Base-by-base conservation (phyloP, 768 basidiomycete genomes). In the Phylloporus sp. region DNA sequence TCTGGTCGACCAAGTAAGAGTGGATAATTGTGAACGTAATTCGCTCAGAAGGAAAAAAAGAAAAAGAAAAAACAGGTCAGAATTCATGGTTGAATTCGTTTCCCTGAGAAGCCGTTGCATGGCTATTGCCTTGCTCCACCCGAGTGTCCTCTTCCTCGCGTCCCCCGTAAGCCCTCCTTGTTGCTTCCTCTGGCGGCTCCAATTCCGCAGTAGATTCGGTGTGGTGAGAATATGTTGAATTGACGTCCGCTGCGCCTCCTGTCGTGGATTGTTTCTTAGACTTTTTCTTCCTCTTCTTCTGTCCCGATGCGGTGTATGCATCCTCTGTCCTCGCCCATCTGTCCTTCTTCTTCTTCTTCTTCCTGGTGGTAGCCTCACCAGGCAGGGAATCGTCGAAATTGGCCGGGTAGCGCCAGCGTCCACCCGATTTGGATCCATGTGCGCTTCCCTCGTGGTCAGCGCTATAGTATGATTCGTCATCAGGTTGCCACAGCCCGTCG, bases 271-370 rank as follows among this genome's bases (percentile, higher is more conserved):
- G 73, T 53, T 70, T 71, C 55, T 68, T 68, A 61, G 77, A 78
- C 69, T 78, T 82, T 71, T 81, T 86, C 73, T 78, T 86, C 51
- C 71, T 77, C 71, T 78, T 86, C 50, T 61, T 78, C 58, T 78
- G 68, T 39, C 71, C 71, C 1, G 58, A 42, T 18, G 62, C 54
- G 3, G 70, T 72, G 57, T 90, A 85, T 27, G 89, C 90, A 63
- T 92, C 90, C 66, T 90, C 87, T 26, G 89, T 90, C 65, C 85
- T 74, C 49, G 83, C 88, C 84, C 85, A 91, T 48, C 90, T 73
- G 57, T 92, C 90, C 66, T 91, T 90, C 49, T 90, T 91, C 42
- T 79, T 78, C 41, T 42, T 43, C 56, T 82, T 83, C 68, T 84
- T 84, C 67, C 71, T 78, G 52, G 66, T 70, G 45, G 54, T 48